Percentiles rank a stretch among this genome's conserved stretches.
These are phyloP conservation scores for Chrysopogon serrulatus DNA, from an alignment of 176 grass and related monocot species.

Conservation along the genomic window DNA sequence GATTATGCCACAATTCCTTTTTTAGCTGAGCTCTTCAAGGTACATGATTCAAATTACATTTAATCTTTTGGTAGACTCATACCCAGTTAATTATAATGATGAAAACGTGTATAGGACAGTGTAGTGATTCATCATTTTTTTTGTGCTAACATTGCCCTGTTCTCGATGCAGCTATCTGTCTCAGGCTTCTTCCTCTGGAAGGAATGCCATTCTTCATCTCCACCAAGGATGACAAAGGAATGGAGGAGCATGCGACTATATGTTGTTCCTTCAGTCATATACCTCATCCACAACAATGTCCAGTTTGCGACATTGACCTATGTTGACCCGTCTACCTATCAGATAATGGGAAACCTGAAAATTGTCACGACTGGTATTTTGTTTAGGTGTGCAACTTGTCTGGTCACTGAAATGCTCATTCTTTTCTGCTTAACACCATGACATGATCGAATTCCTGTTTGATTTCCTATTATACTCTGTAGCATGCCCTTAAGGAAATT, in stretches of 20 bases:
- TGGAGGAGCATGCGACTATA: constrained; percentile 79
- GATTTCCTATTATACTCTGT: neutral
- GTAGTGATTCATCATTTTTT: neutral
- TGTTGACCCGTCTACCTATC: constrained; percentile 97
- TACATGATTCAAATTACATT: constrained; percentile 15
- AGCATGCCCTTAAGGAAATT: neutral
- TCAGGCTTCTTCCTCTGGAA: constrained; percentile 91
- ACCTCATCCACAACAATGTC: constrained; percentile 94
- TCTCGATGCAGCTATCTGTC: constrained; percentile 55
- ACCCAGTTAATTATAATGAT: neutral
- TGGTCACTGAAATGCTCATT: constrained; percentile 8
- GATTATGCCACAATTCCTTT: constrained; percentile 93
- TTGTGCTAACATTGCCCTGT: constrained; percentile 17
- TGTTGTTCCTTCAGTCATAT: constrained; percentile 85
- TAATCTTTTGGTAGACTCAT: neutral
- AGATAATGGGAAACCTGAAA: constrained; percentile 99
- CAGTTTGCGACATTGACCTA: constrained; percentile 88
- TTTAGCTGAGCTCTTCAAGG: constrained; percentile 93
- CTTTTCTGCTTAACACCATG: neutral
- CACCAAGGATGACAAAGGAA: constrained; percentile 83
- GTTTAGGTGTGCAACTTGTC: constrained; percentile 58
- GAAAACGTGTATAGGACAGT: neutral
- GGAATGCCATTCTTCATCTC: constrained; percentile 62
- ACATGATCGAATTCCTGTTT: neutral
- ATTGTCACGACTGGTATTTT: constrained; percentile 97